Base-by-base conservation (phyloP, 2,329 filamentous ascomycete species). In the Bimuria novae-zelandiae region DNA sequence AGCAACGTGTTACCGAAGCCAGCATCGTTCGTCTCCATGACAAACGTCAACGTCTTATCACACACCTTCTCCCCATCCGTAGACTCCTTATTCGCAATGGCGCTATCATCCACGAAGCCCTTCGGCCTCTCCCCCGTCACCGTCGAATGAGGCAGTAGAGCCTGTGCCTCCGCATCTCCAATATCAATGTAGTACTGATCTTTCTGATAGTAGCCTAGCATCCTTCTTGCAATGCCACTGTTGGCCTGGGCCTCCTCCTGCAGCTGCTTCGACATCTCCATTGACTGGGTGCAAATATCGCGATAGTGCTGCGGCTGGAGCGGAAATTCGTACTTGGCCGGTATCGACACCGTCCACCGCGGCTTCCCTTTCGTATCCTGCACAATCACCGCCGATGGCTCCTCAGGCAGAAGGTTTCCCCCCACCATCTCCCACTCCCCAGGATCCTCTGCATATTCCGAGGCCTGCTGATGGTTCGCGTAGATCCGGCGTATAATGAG, bases 271-370 rank as follows among this genome's bases (percentile, higher is more conserved):
- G 88, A 82, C 23, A 90, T 82, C 66, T 89, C 83, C 55, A 80
- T 81, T 44, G 87, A 88, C 60, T 88, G 84, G 23, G 76, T 77
- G 67, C 87, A 89, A 54, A 95, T 87, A 36, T 87, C 83, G 12
- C 79, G 74, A 67, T 94, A 94, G 56, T 90, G 83, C 8, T 80
- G 73, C 17, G 83, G 81, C 0, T 79, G 73, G 2, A 94, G 72
- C 1, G 90, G 90, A 55, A 93, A 93, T 3, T 79, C 77, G 40
- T 81, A 77, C 52, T 80, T 80, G 6, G 81, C 78, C 0, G 90
- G 90, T 32, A 96, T 92, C 1, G 85, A 91, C 10, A 95, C 83
- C 0, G 90, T 94, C 91, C 91, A 95, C 69, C 83, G 87, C 10
- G 85, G 78, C 46, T 80, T 82, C 3, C 88, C 88, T 39, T 79